A percentile compares a stretch with the other conserved stretches of the same genome.
Evolutionary conservation across 441 rosid species (phyloP).

Genomic region (Biscutella auriculata): DNA sequence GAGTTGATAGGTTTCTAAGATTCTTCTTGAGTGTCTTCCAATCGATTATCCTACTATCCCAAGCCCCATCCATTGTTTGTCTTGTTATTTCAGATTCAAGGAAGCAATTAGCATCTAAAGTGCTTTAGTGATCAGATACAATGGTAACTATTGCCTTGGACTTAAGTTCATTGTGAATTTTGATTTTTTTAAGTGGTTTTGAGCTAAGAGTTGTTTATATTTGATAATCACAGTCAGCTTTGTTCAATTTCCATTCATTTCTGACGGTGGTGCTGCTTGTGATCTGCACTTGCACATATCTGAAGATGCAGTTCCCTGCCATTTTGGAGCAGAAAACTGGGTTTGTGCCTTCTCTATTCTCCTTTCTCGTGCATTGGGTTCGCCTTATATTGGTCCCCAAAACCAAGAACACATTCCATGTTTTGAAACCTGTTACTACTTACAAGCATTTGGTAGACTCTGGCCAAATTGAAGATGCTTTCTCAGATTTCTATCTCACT

Average conservation of each 20-base stretch:
- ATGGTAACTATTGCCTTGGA: constrained; percentile 9
- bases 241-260: constrained; percentile 90
- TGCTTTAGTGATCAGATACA: background rate
- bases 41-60: background rate
- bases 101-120: background rate
- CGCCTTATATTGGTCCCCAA: background rate
- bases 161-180: background rate
- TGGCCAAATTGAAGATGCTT: background rate
- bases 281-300: constrained; percentile 81
- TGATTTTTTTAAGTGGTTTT: background rate
- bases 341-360: constrained; percentile 24
- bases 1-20: constrained; percentile 3
- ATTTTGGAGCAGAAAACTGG: constrained; percentile 86
- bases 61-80: background rate
- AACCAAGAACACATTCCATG: background rate
- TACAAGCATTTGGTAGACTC: background rate
- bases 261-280: constrained; percentile 81
- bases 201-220: constrained; percentile 7
- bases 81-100: background rate
- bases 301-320: constrained; percentile 96
- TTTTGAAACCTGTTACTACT: background rate
- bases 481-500: background rate
- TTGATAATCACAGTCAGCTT: constrained; percentile 49
- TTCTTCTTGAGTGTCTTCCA: background rate
- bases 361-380: background rate